Base-by-base conservation (phyloP, 805 yeast genomes). In the Candida dendrica region DNA sequence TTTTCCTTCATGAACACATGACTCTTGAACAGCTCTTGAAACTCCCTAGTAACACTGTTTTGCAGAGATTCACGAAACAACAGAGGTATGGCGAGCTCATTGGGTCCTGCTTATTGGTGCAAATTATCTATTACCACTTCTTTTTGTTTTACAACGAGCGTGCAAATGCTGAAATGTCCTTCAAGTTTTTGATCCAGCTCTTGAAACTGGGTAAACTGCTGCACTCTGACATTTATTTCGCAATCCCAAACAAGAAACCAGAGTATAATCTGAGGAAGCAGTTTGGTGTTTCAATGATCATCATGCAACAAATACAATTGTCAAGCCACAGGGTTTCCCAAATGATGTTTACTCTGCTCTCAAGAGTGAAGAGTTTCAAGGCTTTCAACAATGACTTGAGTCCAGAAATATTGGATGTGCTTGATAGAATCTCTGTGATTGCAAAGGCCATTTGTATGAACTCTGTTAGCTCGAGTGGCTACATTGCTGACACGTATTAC, bases 81-180 rank as follows among this genome's bases (percentile, higher is more conserved):
- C 41, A 42, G 19, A 44, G 39, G 3, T 8, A 49, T 8, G 18
- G 36, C 1, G 30, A 35, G 6, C 35, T 44, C 16, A 31, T 49
- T 17, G 55, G 53, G 32, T 15, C 44, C 9, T 20, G 38, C 3
- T 44, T 53, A 1, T 42, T 56, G 16, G 27, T 50, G 6, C 44
- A 40, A 31, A 49, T 55, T 48, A 40, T 53, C 11, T 49, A 56
- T 38, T 49, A 50, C 35, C 55, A 56, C 37, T 38, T 56, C 16
- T 55, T 47, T 35, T 22, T 56, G 3, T 47, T 40, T 17, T 49
- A 49, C 34, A 51, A 48, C 37, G 46, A 40, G n/a, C 38, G 34
- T 10, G 37, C 38, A 32, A 38, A 53, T 24, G 36, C 9, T 2
- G 43, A 33, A 3, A 27, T 42, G 36, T 49, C 59, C 4, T 9